Evolutionary conservation across 2,329 filamentous ascomycete species (phyloP).

Genomic region (Trichophyton rubrum): DNA sequence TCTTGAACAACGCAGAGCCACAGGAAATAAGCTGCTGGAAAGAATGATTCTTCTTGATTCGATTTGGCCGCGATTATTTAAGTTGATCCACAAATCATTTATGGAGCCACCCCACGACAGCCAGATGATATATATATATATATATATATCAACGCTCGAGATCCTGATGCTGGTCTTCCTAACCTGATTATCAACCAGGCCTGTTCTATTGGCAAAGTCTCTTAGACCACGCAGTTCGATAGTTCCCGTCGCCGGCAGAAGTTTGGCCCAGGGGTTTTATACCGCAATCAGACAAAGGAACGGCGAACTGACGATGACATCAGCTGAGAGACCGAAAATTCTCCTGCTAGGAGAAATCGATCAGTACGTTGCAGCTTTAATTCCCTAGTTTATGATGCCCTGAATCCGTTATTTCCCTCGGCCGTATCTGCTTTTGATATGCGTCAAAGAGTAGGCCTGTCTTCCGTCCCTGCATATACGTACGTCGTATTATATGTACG

Average conservation of each 20-base stretch:
- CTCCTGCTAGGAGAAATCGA: constrained; percentile 52
- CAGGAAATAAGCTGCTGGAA: background rate
- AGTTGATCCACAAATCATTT: constrained; percentile 1
- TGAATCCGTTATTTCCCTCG: background rate
- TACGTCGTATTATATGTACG: background rate
- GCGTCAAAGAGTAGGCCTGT: background rate
- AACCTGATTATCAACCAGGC: background rate
- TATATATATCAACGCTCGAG: constrained; percentile 2
- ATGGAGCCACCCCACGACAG: background rate
- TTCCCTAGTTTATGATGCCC: background rate
- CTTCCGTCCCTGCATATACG: background rate
- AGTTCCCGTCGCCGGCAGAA: background rate
- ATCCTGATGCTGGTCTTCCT: background rate
- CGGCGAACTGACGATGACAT: constrained; percentile 11
- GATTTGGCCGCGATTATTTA: background rate
- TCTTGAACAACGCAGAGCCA: background rate
- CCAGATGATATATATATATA: background rate
- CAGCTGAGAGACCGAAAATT: constrained; percentile 41
- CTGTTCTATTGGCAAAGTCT: background rate
- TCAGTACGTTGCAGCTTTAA: constrained; percentile 39
- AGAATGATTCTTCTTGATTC: background rate
- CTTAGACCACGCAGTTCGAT: background rate
- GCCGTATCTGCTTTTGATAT: background rate
- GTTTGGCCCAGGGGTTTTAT: background rate
- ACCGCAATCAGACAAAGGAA: background rate